Percentiles rank a stretch among this genome's conserved stretches.
Evolutionary conservation across 2,329 filamentous ascomycete genomes (phyloP).

Genomic region (Lecanicillium sp.): DNA sequence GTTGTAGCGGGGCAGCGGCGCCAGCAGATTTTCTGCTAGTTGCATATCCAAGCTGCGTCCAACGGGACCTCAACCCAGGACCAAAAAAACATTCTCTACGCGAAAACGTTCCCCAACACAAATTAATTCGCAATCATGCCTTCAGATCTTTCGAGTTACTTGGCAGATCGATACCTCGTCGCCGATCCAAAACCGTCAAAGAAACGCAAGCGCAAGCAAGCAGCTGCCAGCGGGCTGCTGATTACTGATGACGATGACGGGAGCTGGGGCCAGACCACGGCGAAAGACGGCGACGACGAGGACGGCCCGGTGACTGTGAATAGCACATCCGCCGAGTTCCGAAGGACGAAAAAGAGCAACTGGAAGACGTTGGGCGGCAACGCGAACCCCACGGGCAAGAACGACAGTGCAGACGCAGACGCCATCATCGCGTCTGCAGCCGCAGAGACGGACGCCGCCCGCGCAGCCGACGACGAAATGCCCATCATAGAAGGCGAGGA

Average conservation of each 20-base stretch:
- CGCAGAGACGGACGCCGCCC: constrained; percentile 52
- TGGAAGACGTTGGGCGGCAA: constrained; percentile 65
- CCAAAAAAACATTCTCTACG: too few species aligned
- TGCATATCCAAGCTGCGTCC: constrained; percentile 4
- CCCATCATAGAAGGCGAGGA: constrained; percentile 34
- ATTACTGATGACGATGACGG: constrained; percentile 59
- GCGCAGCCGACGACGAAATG: constrained; percentile 39
- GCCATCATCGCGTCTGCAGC: constrained; percentile 68
- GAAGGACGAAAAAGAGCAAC: constrained; percentile 66
- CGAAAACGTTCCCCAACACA: too few species aligned
- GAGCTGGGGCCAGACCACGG: constrained; percentile 35
- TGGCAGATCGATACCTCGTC: constrained; percentile 82
- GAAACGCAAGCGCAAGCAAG: constrained; percentile 56
- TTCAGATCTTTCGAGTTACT: constrained; percentile 67
- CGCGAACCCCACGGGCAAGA: constrained; percentile 19
- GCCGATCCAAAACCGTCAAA: constrained; percentile 50
- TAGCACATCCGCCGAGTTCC: constrained; percentile 54
- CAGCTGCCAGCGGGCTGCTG: constrained; percentile 43
- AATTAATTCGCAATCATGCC: constrained; percentile 33
- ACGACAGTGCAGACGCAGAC: constrained; percentile 59
- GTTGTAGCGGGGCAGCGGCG: constrained; percentile 9
- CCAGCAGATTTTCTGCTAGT: constrained; percentile 3
- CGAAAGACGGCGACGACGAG: constrained; percentile 46
- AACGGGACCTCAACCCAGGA: not conserved
- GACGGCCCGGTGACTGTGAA: constrained; percentile 42